Percentiles rank a stretch among this genome's conserved stretches.
These are phyloP conservation scores for Filosporella fistucella DNA, from an alignment of 495 filamentous ascomycete genomes.

Conservation along the genomic window DNA sequence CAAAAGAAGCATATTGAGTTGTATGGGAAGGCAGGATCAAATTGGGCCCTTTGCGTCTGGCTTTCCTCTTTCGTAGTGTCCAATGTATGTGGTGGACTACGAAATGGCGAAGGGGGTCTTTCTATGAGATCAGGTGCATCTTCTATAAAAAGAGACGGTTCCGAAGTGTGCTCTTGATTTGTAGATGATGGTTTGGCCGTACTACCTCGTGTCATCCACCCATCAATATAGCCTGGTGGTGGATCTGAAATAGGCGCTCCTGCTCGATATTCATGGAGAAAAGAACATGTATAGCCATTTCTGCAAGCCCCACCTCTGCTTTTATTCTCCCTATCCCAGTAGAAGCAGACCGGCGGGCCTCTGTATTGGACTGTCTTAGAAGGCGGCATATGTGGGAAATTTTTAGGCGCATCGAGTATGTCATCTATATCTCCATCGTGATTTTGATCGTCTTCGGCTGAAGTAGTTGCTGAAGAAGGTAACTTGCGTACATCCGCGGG, in stretches of 20 bases:
- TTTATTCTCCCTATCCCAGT: conserved; percentile 2
- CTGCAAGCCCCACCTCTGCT: neutral
- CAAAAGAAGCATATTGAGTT: no score
- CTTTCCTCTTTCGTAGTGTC: no score
- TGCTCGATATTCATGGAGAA: conserved; percentile 3
- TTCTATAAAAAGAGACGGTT: no score
- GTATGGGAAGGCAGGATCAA: no score
- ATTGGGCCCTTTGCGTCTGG: no score
- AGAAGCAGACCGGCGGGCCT: conserved; percentile 7
- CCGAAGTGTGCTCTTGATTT: no score
- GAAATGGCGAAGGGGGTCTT: no score
- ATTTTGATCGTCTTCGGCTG: neutral
- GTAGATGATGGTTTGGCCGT: no score
- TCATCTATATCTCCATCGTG: neutral
- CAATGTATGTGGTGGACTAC: no score
- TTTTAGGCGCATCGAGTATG: neutral
- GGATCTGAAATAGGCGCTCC: conserved; percentile 5
- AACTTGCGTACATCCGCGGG: conserved; percentile 9
- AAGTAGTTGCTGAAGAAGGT: neutral
- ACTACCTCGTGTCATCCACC: no score
- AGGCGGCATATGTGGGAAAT: no score
- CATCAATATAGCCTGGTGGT: neutral
- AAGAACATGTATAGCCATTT: conserved; percentile 1
- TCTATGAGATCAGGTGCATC: no score
- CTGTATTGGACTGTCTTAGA: neutral